Evolutionary conservation across 345 rosid species (phyloP), one percentile per base, ranked within the genome.

Genomic region (Melaleuca quinquenervia): DNA sequence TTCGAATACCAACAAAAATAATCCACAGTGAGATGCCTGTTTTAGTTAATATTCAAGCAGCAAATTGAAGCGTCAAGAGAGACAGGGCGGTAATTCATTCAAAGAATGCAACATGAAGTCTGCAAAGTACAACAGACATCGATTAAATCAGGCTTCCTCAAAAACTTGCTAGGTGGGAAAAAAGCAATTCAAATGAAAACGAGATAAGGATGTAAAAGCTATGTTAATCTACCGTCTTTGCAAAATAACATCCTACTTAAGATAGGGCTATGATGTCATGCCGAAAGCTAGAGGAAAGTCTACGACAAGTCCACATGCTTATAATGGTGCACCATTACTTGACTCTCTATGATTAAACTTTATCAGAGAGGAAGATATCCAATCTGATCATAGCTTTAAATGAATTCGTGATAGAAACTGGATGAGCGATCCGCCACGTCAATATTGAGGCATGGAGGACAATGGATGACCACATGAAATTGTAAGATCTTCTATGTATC

Each of bases 271-370:
- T n/a, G n/a, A n/a, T n/a, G n/a, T n/a, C n/a, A n/a, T 12, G 20
- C 45, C 8, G 64, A 44, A 41, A 82, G 50, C n/a, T 15, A 84
- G 41, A 12, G n/a, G 53, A 74, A 51, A 20, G 18, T 52, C 45
- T 82, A 96, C 99, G 84, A 94, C 96, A 98, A 95, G 92, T 98
- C 99, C 70, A 98, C 98, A 45, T n/a, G n/a, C n/a, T n/a, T n/a
- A n/a, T n/a, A n/a, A n/a, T n/a, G n/a, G n/a, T n/a, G n/a, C n/a
- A n/a, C n/a, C n/a, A n/a, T n/a, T n/a, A n/a, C n/a, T n/a, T n/a
- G n/a, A n/a, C n/a, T n/a, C n/a, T n/a, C n/a, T n/a, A n/a, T n/a
- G n/a, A n/a, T n/a, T n/a, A n/a, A n/a, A n/a, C n/a, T n/a, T n/a
- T n/a, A n/a, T n/a, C n/a, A n/a, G n/a, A n/a, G n/a, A n/a, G n/a